These are phyloP conservation scores for Boletus tomentosulus DNA, from an alignment of 768 basidiomycete species.

Conservation along the genomic window DNA sequence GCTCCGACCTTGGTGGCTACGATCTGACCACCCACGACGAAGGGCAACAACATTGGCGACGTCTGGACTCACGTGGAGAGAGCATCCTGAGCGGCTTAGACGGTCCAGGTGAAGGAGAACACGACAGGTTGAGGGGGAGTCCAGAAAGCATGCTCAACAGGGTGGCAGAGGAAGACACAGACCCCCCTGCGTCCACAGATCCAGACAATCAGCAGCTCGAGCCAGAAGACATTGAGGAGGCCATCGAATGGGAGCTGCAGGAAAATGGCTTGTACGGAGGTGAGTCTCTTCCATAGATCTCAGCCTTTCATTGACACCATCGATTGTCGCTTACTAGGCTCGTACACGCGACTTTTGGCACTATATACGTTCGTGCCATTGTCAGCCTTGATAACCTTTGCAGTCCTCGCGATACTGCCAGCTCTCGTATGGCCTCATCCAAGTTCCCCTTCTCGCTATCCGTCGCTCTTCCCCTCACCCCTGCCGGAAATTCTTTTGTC, in stretches of 20 bases:
- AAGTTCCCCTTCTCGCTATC: conserved; percentile 37
- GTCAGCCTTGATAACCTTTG: conserved; percentile 46
- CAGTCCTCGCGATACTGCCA: conserved; percentile 49
- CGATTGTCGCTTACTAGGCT: conserved; percentile 40
- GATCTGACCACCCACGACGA: conserved; percentile 20
- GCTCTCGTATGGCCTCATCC: conserved; percentile 43
- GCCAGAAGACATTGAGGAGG: conserved; percentile 38
- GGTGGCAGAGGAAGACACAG: conserved; percentile 37
- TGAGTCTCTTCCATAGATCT: conserved; percentile 20
- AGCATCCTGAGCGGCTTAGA: conserved; percentile 32
- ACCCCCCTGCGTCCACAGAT: conserved; percentile 4
- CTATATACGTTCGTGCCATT: conserved; percentile 60
- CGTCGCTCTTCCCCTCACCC: conserved; percentile 54
- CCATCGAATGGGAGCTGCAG: conserved; percentile 44
- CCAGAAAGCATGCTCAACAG: conserved; percentile 36
- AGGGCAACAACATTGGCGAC: conserved; percentile 27
- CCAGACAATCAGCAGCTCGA: conserved; percentile 16
- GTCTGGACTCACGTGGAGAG: conserved; percentile 29
- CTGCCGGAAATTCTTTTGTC: conserved; percentile 63
- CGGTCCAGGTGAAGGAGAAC: conserved; percentile 20
- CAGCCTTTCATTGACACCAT: not conserved
- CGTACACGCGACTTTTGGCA: conserved; percentile 52
- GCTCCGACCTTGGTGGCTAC: conserved; percentile 18
- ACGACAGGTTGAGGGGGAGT: conserved; percentile 24
- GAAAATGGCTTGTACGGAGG: conserved; percentile 49